Evolutionary conservation across 2,329 filamentous ascomycete genomes (phyloP).

Genomic region (Rutstroemia sp.): DNA sequence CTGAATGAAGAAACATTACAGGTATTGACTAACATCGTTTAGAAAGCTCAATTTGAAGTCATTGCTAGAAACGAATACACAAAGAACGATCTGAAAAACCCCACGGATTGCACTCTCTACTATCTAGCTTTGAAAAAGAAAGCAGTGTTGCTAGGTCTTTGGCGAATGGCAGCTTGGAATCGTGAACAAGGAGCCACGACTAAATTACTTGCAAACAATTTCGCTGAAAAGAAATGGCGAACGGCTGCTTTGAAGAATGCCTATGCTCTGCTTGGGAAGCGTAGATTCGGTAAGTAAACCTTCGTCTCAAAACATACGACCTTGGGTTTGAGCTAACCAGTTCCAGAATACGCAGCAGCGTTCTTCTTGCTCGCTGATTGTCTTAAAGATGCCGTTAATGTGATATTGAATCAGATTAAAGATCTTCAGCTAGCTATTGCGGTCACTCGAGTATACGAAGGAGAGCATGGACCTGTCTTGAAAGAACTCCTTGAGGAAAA

Average conservation of each 20-base stretch:
- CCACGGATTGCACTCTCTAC: slow-evolving; percentile 82
- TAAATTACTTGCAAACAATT: slow-evolving; percentile 81
- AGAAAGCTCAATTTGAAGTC: slow-evolving; percentile 77
- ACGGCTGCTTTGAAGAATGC: slow-evolving; percentile 92
- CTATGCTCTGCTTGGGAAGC: slow-evolving; percentile 86
- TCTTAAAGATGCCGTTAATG: slow-evolving; percentile 74
- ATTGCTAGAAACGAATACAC: slow-evolving; percentile 92
- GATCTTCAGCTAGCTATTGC: slow-evolving; percentile 88
- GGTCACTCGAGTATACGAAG: slow-evolving; percentile 80
- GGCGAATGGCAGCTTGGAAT: slow-evolving; percentile 90
- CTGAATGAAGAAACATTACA: slow-evolving; percentile 1
- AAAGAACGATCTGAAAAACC: slow-evolving; percentile 78
- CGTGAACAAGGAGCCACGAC: slow-evolving; percentile 76
- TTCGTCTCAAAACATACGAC: not conserved
- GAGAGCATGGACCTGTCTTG: slow-evolving; percentile 70
- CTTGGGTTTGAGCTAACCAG: slow-evolving; percentile 7
- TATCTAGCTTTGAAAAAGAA: slow-evolving; percentile 92
- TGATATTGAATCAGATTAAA: slow-evolving; percentile 79
- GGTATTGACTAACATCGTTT: slow-evolving; percentile 11
- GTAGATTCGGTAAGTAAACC: slow-evolving; percentile 62
- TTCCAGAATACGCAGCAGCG: slow-evolving; percentile 78
- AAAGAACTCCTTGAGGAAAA: slow-evolving; percentile 69
- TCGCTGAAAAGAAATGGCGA: slow-evolving; percentile 77
- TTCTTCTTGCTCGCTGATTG: slow-evolving; percentile 91
- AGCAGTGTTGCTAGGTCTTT: slow-evolving; percentile 78